Percentiles rank a stretch among this genome's conserved stretches.
These are phyloP conservation scores for Triangularia setosa DNA, from an alignment of 2,329 filamentous ascomycete species.

Conservation along the genomic window DNA sequence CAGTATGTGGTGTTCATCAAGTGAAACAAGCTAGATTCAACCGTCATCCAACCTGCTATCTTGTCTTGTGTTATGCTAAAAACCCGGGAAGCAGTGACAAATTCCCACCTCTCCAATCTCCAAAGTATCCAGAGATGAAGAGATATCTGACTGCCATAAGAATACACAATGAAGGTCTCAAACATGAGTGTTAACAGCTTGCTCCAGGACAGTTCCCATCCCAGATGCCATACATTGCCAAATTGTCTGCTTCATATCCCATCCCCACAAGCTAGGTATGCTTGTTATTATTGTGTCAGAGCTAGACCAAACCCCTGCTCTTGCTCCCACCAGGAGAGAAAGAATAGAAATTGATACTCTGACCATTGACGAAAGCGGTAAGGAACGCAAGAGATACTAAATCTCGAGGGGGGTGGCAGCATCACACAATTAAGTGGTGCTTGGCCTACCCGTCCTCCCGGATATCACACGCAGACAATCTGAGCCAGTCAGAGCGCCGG, in stretches of 20 bases:
- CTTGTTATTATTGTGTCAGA: conserved; percentile 19
- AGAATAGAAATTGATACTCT: not conserved
- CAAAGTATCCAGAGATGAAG: not conserved
- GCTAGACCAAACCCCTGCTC: conserved; percentile 22
- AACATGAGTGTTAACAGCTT: not conserved
- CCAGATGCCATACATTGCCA: not conserved
- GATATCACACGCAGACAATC: not conserved
- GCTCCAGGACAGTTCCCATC: not conserved
- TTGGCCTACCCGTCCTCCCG: not conserved
- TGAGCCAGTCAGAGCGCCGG: not conserved
- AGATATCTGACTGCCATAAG: not conserved
- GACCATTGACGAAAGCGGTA: not conserved
- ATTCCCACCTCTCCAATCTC: not conserved
- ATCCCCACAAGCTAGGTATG: conserved; percentile 35
- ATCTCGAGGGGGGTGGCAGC: not conserved
- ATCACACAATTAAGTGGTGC: not conserved
- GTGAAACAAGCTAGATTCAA: conserved; percentile 45
- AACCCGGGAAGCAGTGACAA: not conserved
- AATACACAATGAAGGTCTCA: not conserved
- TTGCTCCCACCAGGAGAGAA: conserved; percentile 15
- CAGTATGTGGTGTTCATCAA: not conserved
- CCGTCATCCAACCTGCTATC: conserved; percentile 41
- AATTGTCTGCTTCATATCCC: conserved; percentile 14
- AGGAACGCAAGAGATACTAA: not conserved
- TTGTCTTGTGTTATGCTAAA: not conserved